Base-by-base conservation (phyloP, 2,329 filamentous ascomycete genomes). In the Emmonsiellopsis sp. region DNA sequence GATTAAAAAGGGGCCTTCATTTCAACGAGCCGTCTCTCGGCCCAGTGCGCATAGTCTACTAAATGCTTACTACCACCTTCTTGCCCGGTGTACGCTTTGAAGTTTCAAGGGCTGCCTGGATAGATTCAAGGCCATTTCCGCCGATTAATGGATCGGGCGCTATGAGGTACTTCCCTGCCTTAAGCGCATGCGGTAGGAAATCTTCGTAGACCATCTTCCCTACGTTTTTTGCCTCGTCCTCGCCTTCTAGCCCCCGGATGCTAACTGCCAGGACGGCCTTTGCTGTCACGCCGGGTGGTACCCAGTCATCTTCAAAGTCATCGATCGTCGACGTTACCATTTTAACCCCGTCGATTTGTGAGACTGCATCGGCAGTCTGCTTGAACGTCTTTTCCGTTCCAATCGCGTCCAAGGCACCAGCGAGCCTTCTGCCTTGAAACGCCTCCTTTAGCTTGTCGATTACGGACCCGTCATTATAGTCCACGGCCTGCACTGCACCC, bases 401-500 rank as follows among this genome's bases (percentile, higher is more conserved):
- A 50, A 38, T 31, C 32, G 47, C 16, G 31, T 38, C 47, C 16
- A 50, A 51, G 10, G 62, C 61, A 10, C 62, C 64, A 11, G 53
- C 62, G 2, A 57, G 50, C 4, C 40, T 52, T 3, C 53, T 54
- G 6, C 52, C 62, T 13, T 63, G 53, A 7, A 68, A 57, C 4
- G 55, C 61, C n/a, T 45, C 5, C 5, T 66, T 51, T 32, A 68
- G 54, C 43, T 74, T 68, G 1, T 62, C 50, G 0, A 67, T 62
- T 0, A 68, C 60, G 1, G 59, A 63, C 0, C 60, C 54, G 32
- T 60, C 65, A 5, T 66, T 69, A 60, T 79, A 76, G 58, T 79
- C 76, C 45, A 76, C 76, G 0, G 72, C 71, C 2, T 69, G 59
- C 8, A 57, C 62, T 1, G 73, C 74, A 1, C 76, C 76, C 0